Evolutionary conservation across 148 eudicot species (phyloP), one percentile per base, ranked within the genome.

Genomic region (Chenopodium album): DNA sequence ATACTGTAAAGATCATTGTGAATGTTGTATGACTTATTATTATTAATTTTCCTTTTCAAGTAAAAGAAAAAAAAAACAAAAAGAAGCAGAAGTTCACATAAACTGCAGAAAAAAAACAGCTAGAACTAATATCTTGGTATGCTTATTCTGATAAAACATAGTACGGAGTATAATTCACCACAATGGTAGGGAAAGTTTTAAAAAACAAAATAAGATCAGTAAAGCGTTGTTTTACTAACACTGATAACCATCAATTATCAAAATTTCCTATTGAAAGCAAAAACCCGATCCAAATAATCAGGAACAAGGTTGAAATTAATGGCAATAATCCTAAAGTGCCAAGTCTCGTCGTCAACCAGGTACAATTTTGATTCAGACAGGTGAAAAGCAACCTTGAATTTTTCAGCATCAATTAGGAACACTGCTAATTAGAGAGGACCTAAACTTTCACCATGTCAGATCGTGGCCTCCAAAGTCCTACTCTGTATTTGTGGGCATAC

Each of bases 381-480:
- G 54, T 19, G 8, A 64, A 14, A 47, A 11, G 9, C 47, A 69
- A 71, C 22, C 76, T 63, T 7, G 67, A 28, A 6, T 22, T 31
- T 37, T 62, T 69, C 75, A 23, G 26, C 9, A 46, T 17, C 75
- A 59, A 22, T 78, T 62, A 52, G 54, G 26, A 28, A 29, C 10
- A 54, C 11, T 66, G 63, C 37, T 28, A 37, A 34, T 50, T 9
- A 1, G 44, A 28, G 47, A 68, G 48, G 71, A 69, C 72, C 82
- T 78, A 86, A 62, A 89, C 74, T 83, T 89, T 90, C 70, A 90
- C 84, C 74, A 84, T 79, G 73, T 87, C 88, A 75, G 88, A 90
- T 81, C 88, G 86, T 28, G 96, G 96, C 84, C 94, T 89, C 96
- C 96, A 92, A 37, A 92, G 87, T 66, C 96, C 94, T 76, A 92